Evolutionary conservation across 2,329 filamentous ascomycete species (phyloP).

Genomic region (Raffaelea arxii): DNA sequence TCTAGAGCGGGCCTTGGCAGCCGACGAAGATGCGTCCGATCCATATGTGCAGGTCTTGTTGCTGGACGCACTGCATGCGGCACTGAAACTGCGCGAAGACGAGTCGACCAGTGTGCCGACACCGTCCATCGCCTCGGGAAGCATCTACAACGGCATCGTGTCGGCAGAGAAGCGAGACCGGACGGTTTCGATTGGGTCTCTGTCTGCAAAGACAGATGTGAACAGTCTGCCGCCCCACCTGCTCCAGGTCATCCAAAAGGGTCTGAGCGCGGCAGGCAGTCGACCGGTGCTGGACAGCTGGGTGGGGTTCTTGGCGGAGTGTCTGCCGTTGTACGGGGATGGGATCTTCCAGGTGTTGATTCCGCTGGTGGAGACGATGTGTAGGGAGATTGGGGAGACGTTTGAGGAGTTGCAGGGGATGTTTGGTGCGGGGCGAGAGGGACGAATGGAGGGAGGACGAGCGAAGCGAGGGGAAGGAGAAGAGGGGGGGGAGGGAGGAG

Average conservation of each 20-base stretch:
- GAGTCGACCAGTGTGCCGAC: constrained; percentile 27
- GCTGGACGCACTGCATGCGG: constrained; percentile 66
- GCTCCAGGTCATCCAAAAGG: constrained; percentile 76
- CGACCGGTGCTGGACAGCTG: constrained; percentile 80
- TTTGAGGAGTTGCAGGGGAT: constrained; percentile 62
- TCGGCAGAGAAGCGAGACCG: no score
- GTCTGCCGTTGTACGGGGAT: constrained; percentile 73
- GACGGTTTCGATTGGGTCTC: no score
- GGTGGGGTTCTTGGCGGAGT: constrained; percentile 76
- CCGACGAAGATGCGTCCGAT: constrained; percentile 50
- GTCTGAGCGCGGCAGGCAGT: constrained; percentile 65
- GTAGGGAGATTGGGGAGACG: constrained; percentile 61
- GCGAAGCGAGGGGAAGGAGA: no score
- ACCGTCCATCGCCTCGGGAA: constrained; percentile 2
- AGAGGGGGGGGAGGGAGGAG: no score
- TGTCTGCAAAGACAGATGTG: no score
- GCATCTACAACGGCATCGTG: neutral
- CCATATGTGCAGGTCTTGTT: constrained; percentile 67
- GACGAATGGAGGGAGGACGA: no score
- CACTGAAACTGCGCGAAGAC: constrained; percentile 55
- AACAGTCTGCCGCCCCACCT: constrained; percentile 46
- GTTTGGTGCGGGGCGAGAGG: no score
- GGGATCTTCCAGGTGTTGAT: constrained; percentile 85
- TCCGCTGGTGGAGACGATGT: constrained; percentile 83
- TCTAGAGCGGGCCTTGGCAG: constrained; percentile 52